These are phyloP conservation scores for Kuraishia floccosa DNA, from an alignment of 805 yeast species.

Conservation along the genomic window DNA sequence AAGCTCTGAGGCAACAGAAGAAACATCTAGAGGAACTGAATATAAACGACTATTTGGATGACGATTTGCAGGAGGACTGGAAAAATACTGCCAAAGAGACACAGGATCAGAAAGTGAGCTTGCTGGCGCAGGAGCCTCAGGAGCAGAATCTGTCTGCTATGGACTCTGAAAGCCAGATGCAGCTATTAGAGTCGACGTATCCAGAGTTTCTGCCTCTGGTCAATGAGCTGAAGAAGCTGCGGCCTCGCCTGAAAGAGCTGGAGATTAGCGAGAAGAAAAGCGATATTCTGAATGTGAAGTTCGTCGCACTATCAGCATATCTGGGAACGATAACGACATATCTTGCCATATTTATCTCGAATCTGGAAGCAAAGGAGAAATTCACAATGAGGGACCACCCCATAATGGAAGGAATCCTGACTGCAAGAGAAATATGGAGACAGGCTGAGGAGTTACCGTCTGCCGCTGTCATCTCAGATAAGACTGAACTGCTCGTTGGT, in stretches of 20 bases:
- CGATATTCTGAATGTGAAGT: slow-evolving; percentile 37
- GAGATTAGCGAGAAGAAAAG: slow-evolving; percentile 13
- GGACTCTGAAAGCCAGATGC: slow-evolving; percentile 39
- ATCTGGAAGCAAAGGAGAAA: slow-evolving; percentile 36
- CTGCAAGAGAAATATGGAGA: slow-evolving; percentile 82
- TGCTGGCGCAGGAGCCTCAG: slow-evolving; percentile 24
- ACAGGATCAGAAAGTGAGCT: slow-evolving; percentile 11
- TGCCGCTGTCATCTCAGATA: slow-evolving; percentile 10
- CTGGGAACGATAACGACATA: slow-evolving; percentile 70
- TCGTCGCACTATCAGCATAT: slow-evolving; percentile 66
- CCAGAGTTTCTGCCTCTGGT: slow-evolving; percentile 81
- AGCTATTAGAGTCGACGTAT: slow-evolving; percentile 46
- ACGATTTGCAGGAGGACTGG: slow-evolving; percentile 78
- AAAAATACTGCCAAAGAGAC: slow-evolving; percentile 33
- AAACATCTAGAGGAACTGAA: slow-evolving; percentile 65
- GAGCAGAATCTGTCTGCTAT: slow-evolving; percentile 34
- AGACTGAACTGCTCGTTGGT: slow-evolving; percentile 14
- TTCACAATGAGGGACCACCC: slow-evolving; percentile 72
- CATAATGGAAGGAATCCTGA: slow-evolving; percentile 77
- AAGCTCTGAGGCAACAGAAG: slow-evolving; percentile 81
- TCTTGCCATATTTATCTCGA: slow-evolving; percentile 60
- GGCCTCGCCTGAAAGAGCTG: slow-evolving; percentile 28
- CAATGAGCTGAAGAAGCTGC: slow-evolving; percentile 40
- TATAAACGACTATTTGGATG: slow-evolving; percentile 69
- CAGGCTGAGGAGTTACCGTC: slow-evolving; percentile 53